A percentile compares a stretch with the other conserved stretches of the same genome.
phyloP scores from a whole-genome alignment of 805 yeast genomes.

The Torulaspora microellipsoides region DNA sequence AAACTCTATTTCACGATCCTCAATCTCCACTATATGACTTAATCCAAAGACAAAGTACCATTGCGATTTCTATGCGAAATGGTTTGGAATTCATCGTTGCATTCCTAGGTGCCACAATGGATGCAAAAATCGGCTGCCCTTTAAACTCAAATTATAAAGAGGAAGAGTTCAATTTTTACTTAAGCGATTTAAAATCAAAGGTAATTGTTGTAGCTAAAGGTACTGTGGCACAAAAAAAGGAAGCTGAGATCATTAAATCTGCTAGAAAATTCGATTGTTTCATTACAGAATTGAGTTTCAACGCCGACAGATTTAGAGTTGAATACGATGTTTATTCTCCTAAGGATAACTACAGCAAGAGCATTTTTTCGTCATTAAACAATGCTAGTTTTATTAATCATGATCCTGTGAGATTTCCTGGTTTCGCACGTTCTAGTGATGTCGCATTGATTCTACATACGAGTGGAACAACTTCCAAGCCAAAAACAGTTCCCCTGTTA shows the following conservation, averaged over 20 bases:
- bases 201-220: conserved; percentile 58
- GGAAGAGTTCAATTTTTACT: conserved; percentile 58
- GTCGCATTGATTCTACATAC: conserved; percentile 67
- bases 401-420: conserved; percentile 34
- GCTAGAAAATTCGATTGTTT: conserved; percentile 46
- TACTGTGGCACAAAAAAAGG: conserved; percentile 31
- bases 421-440: conserved; percentile 45
- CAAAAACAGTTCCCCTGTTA: conserved; percentile 69
- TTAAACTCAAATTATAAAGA: conserved; percentile 59
- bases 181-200: conserved; percentile 54
- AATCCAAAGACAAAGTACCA: conserved; percentile 39
- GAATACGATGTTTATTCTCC: conserved; percentile 38
- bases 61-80: conserved; percentile 61
- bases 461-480: conserved; percentile 72
- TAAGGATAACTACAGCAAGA: conserved; percentile 24
- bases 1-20: conserved; percentile 41
- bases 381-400: conserved; percentile 33
- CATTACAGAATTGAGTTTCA: conserved; percentile 51
- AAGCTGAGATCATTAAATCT: conserved; percentile 45
- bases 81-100: conserved; percentile 52
- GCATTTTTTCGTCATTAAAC: conserved; percentile 24
- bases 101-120: conserved; percentile 53
- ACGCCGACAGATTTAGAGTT: conserved; percentile 38
- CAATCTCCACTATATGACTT: conserved; percentile 40
- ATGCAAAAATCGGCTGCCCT: conserved; percentile 62